Base-by-base conservation (phyloP, 1,284 basidiomycete species). In the Ganoderma boninense region DNA sequence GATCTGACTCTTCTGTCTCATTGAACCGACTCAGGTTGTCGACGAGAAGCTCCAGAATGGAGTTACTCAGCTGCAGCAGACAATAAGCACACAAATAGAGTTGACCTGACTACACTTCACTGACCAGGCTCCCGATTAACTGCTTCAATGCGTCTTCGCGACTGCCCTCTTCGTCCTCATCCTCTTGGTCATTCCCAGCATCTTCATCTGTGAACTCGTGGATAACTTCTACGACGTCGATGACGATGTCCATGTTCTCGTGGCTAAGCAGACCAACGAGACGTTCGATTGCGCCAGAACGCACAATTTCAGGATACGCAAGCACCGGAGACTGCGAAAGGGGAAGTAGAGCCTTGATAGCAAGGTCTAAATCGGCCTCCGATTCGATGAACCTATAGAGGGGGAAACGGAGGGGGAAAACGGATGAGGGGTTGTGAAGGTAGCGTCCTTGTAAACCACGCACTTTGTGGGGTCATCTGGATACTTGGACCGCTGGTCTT, bases 131-230 rank as follows among this genome's bases (percentile, higher is more conserved):
- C 67, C 93, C 89, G 52, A 95, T 88, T 1, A 97, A 84, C 69
- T 87, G 83, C 74, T 92, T 95, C 77, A 97, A 82, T 2, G 90
- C 89, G 35, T 87, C 88, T 71, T 91, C 89, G n/a, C 87, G 85
- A n/a, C 86, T 86, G 65, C 90, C 83, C 20, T 81, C 89, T 64
- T 89, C 89, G n/a, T 92, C 91, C 2, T 89, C 88, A 18, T 90
- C 91, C 11, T 92, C 92, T 7, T 83, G 88, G 68, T 92, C 93
- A 52, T 93, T 92, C 2, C 95, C 92, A 1, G 96, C 95, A 78
- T 99, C 97, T 79, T 99, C 97, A 76, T 99, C 97, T 0, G 97
- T 97, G 70, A 99, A 86, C 81, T 99, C 98, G 77, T 97, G 94
- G 4, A 99, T 86, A 35, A 97, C 88, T 78, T 97, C 95, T 26